Evolutionary conservation across 2,329 filamentous ascomycete genomes (phyloP), one percentile per base, ranked within the genome.

Genomic region (Paraconiothyrium brasiliense): DNA sequence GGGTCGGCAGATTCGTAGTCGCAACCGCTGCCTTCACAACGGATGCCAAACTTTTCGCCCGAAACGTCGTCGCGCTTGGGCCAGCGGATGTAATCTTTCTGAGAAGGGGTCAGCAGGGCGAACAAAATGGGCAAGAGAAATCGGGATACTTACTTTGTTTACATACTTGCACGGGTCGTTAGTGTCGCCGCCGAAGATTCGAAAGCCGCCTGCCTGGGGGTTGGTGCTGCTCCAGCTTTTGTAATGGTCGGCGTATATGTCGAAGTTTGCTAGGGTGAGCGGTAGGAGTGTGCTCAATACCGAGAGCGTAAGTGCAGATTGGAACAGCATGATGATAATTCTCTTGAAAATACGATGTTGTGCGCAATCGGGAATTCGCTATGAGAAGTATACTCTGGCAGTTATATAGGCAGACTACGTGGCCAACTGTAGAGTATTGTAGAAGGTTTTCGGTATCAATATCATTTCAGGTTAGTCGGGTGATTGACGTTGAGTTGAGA

Each of bases 241-340:
- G n/a, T 13, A n/a, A 10, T 37, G 32, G 34, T 51, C 49, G 16
- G 49, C 34, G 22, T 51, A 51, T 32, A 51, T 35, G n/a, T 51
- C 49, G 49, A 51, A 51, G 22, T 51, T 51, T 34, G 49, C 49
- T 1, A 39, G 16, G 22, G 34, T 37, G n/a, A 39, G n/a, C 11
- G 34, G 49, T 4, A 51, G 7, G 34, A 39, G n/a, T 7, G 34
- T 16, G n/a, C 32, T 39, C n/a, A 51, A n/a, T 27, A 35, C 14
- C 7, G 27, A n/a, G 8, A 35, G 14, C 10, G n/a, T 16, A 20
- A 50, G 10, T 14, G 13, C 30, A n/a, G 48, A 8, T 13, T 50
- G 16, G n/a, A 50, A 32, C 13, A 20, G 13, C 48, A 50, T 50
- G 16, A 10, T 50, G 27, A 13, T 50, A 7, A 14, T 9, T 20